Percentiles rank a stretch among this genome's conserved stretches.
Conservation (phyloP, 2,329 filamentous ascomycete species). For the Fusarium praegraminearum region DNA sequence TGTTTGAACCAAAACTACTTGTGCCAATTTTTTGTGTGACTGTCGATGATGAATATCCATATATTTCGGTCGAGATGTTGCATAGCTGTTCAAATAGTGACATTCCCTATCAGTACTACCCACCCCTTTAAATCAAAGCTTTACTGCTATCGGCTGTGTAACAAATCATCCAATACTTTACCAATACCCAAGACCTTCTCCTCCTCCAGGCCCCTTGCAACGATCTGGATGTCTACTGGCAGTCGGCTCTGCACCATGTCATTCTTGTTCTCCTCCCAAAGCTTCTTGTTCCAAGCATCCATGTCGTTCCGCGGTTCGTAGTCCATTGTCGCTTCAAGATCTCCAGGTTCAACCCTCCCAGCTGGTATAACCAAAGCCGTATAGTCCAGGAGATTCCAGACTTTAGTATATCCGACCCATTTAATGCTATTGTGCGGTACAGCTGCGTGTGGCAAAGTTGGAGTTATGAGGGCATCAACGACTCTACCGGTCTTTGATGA, state of each 20-base stretch:
- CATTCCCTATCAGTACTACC: not conserved
- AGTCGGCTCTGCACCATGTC: slow-evolving; percentile 6
- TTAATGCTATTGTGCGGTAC: slow-evolving; percentile 57
- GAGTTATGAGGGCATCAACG: slow-evolving; percentile 69
- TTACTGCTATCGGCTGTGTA: not conserved
- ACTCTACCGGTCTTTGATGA: slow-evolving; percentile 57
- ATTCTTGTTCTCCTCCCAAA: slow-evolving; percentile 18
- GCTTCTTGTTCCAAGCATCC: slow-evolving; percentile 20
- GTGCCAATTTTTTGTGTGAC: not conserved
- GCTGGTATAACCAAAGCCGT: slow-evolving; percentile 45
- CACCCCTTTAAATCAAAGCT: accelerated
- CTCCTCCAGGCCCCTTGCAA: slow-evolving; percentile 28
- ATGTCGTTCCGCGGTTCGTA: slow-evolving; percentile 12
- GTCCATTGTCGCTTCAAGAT: not conserved
- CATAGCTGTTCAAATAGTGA: not conserved
- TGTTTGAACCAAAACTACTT: not conserved
- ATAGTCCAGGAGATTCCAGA: slow-evolving; percentile 50
- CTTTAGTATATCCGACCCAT: slow-evolving; percentile 61
- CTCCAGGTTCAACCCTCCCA: slow-evolving; percentile 16
- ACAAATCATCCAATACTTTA: slow-evolving; percentile 16
- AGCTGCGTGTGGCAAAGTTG: slow-evolving; percentile 70
- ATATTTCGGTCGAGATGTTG: not conserved
- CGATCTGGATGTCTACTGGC: slow-evolving; percentile 29
- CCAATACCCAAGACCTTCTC: slow-evolving; percentile 33
- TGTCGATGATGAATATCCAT: not conserved